These are phyloP conservation scores for Didymellaceae sp. DNA, from an alignment of 2,329 filamentous ascomycete species.

Conservation along the genomic window DNA sequence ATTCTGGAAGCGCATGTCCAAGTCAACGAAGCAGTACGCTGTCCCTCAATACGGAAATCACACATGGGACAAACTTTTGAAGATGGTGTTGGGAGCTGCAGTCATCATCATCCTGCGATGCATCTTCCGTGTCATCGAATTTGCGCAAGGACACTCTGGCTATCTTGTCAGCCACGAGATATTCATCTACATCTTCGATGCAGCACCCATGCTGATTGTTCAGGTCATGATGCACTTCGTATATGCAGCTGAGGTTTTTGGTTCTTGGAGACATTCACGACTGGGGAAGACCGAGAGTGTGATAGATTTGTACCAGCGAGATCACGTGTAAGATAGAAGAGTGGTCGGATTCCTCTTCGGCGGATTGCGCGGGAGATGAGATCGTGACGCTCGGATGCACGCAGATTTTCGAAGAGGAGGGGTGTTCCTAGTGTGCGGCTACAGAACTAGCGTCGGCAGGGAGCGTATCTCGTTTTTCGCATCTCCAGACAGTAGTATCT, in stretches of 20 bases:
- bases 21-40: slow-evolving; percentile 15
- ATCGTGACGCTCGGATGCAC: too few species aligned
- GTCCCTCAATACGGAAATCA: slow-evolving; percentile 43
- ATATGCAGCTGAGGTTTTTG: slow-evolving; percentile 27
- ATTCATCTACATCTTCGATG: slow-evolving; percentile 56
- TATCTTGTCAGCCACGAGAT: slow-evolving; percentile 53
- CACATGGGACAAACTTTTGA: slow-evolving; percentile 47
- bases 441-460: not conserved
- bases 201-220: slow-evolving; percentile 51
- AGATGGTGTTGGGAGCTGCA: slow-evolving; percentile 52
- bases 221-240: slow-evolving; percentile 45
- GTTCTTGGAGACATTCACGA: slow-evolving; percentile 12
- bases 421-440: not conserved
- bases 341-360: too few species aligned
- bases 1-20: slow-evolving; percentile 31
- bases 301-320: slow-evolving; percentile 27
- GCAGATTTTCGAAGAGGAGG: too few species aligned
- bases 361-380: too few species aligned
- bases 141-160: slow-evolving; percentile 53
- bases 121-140: slow-evolving; percentile 59
- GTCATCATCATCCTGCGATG: slow-evolving; percentile 57
- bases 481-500: not conserved
- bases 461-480: slow-evolving; percentile 22
- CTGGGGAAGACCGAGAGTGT: slow-evolving; percentile 24
- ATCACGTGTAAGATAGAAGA: not conserved